phyloP scores from a whole-genome alignment of 2,329 filamentous ascomycete genomes.

The Pyricularia pennisetigena region DNA sequence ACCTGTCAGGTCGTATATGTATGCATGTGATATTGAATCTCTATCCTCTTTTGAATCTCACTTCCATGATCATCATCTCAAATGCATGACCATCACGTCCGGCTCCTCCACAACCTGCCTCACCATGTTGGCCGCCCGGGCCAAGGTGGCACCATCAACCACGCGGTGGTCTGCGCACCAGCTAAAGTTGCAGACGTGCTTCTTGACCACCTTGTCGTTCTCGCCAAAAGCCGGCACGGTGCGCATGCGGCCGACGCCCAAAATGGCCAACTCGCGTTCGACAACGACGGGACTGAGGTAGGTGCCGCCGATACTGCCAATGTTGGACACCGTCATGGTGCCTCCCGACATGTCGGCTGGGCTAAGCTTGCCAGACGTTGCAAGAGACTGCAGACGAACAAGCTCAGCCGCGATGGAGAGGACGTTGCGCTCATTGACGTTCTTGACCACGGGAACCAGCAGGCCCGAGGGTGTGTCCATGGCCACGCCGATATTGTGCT shows the following conservation, averaged over 20 bases:
- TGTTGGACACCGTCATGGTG: slow-evolving; percentile 94
- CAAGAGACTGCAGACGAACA: slow-evolving; percentile 60
- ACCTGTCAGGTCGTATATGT: background rate
- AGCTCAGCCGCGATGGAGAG: slow-evolving; percentile 71
- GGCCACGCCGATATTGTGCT: slow-evolving; percentile 92
- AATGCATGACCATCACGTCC: slow-evolving; percentile 74
- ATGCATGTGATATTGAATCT: background rate
- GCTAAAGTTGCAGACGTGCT: slow-evolving; percentile 80
- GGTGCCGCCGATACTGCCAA: slow-evolving; percentile 87
- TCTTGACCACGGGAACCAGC: slow-evolving; percentile 82
- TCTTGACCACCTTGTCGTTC: slow-evolving; percentile 52
- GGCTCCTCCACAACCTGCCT: slow-evolving; percentile 72
- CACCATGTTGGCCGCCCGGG: slow-evolving; percentile 77
- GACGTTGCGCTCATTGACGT: slow-evolving; percentile 70
- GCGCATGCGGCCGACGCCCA: slow-evolving; percentile 77
- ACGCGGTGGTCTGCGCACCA: slow-evolving; percentile 95
- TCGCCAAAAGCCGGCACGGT: slow-evolving; percentile 70
- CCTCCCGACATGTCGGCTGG: slow-evolving; percentile 71
- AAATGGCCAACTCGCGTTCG: slow-evolving; percentile 80
- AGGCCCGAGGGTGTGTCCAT: slow-evolving; percentile 89
- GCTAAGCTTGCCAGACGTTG: slow-evolving; percentile 63
- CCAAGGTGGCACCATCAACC: slow-evolving; percentile 90
- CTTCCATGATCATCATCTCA: slow-evolving; percentile 44
- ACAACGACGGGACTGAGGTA: slow-evolving; percentile 89
- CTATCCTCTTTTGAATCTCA: background rate